A percentile compares a stretch with the other conserved stretches of the same genome.
phyloP scores from a whole-genome alignment of 805 yeast genomes.

The Tetrapisispora namnaoensis region DNA sequence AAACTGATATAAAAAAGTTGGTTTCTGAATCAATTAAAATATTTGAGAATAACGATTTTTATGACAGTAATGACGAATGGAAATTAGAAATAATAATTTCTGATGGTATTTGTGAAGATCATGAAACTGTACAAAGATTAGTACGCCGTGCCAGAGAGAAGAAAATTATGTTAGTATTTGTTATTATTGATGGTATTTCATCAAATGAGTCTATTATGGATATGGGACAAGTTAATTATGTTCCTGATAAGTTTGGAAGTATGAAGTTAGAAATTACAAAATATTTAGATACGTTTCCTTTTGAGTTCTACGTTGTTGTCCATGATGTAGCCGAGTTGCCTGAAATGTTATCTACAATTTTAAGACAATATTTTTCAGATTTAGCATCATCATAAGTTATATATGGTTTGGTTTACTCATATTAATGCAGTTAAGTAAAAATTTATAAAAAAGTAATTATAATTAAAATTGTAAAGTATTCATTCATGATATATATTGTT shows the following conservation, averaged over 20 bases:
- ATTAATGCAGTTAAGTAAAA: not conserved
- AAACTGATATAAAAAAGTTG: slow-evolving; percentile 72
- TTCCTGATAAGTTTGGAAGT: slow-evolving; percentile 58
- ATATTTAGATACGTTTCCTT: slow-evolving; percentile 90
- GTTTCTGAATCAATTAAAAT: slow-evolving; percentile 62
- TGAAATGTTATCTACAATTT: slow-evolving; percentile 75
- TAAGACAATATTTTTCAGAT: slow-evolving; percentile 87
- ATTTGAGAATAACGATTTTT: slow-evolving; percentile 52
- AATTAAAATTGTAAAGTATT: too few species aligned
- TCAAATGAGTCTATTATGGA: slow-evolving; percentile 82
- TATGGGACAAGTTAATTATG: slow-evolving; percentile 85
- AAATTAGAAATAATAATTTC: slow-evolving; percentile 86
- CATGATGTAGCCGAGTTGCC: slow-evolving; percentile 84
- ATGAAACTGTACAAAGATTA: slow-evolving; percentile 66
- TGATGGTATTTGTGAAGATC: slow-evolving; percentile 97
- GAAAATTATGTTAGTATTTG: slow-evolving; percentile 89
- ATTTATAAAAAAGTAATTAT: too few species aligned
- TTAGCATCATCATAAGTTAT: slow-evolving; percentile 31
- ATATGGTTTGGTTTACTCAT: not conserved
- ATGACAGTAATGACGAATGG: slow-evolving; percentile 65
- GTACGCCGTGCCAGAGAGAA: slow-evolving; percentile 90
- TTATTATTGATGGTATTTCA: slow-evolving; percentile 81
- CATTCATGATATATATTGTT: too few species aligned
- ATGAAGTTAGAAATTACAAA: slow-evolving; percentile 67
- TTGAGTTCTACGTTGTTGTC: slow-evolving; percentile 92